Percentiles rank a stretch among this genome's conserved stretches.
Conservation (phyloP, 176 grass and related monocot species). For the Ensete glaucum region DNA sequence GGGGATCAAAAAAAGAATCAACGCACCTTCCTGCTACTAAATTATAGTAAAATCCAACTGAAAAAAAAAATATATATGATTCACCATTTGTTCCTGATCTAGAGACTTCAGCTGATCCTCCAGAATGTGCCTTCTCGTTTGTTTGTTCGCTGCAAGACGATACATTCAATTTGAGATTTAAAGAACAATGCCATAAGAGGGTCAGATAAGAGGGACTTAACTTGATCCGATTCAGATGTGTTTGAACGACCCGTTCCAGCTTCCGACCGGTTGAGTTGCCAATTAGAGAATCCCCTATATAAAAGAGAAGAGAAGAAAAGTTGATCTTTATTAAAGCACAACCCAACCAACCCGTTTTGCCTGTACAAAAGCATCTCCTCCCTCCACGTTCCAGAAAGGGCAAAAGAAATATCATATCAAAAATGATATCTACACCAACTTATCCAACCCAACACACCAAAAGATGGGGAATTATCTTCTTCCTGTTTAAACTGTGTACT, state of each 20-base stretch:
- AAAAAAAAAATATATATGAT: too few relatives aligned
- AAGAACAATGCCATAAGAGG: too few relatives aligned
- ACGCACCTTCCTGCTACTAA: background rate
- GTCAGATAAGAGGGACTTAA: too few relatives aligned
- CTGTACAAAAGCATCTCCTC: slow-evolving; percentile 32
- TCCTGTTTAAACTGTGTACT: slow-evolving; percentile 29
- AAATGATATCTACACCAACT: slow-evolving; percentile 30
- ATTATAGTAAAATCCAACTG: background rate
- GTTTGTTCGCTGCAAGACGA: background rate
- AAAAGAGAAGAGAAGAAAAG: background rate
- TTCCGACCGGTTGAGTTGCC: too few relatives aligned
- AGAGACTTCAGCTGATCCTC: too few relatives aligned
- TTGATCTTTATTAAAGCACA: slow-evolving; percentile 15
- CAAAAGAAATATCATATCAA: slow-evolving; percentile 8
- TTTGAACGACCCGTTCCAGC: too few relatives aligned
- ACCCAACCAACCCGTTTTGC: slow-evolving; percentile 23
- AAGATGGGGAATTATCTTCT: slow-evolving; percentile 25
- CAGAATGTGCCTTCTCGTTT: too few relatives aligned
- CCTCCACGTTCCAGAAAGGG: slow-evolving; percentile 26
- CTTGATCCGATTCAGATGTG: too few relatives aligned
- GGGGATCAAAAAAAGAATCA: background rate
- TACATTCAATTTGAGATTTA: background rate
- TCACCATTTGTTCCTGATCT: too few relatives aligned
- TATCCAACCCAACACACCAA: slow-evolving; percentile 21
- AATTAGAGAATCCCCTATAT: background rate